phyloP scores from a whole-genome alignment of 116 monocot genomes.

The Zostera marina region DNA sequence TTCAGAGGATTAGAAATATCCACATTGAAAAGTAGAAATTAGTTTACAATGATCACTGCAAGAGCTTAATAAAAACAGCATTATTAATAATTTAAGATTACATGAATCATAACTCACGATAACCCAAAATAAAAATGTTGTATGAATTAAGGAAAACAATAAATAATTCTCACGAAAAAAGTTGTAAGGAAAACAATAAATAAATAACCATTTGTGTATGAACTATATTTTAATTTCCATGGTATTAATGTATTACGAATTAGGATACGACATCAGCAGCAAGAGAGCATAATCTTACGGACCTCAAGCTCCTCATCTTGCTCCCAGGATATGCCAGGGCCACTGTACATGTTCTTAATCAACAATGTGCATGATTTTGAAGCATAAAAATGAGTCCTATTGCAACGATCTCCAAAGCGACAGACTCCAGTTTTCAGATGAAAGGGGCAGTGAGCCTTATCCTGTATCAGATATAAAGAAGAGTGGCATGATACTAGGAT shows the following conservation, averaged over 20 bases:
- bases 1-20: too few relatives aligned
- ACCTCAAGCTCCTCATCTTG: slow-evolving; percentile 99
- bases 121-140: too few relatives aligned
- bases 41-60: too few relatives aligned
- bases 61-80: too few relatives aligned
- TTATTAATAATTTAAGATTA: too few relatives aligned
- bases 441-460: slow-evolving; percentile 97
- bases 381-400: slow-evolving; percentile 90
- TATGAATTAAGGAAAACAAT: too few relatives aligned
- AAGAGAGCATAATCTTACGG: slow-evolving; percentile 48
- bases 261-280: slow-evolving; percentile 63
- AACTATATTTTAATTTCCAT: neutral
- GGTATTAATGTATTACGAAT: slow-evolving; percentile 21
- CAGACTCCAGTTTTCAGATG: slow-evolving; percentile 97
- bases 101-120: too few relatives aligned
- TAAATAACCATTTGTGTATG: neutral
- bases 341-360: slow-evolving; percentile 90
- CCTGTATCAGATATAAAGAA: slow-evolving; percentile 21
- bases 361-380: slow-evolving; percentile 92
- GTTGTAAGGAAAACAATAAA: neutral
- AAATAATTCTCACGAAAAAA: too few relatives aligned
- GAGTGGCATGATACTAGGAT: neutral
- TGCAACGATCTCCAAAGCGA: slow-evolving; percentile 82
- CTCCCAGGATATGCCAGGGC: slow-evolving; percentile 90
- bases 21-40: too few relatives aligned